Base-by-base conservation (phyloP, 306 rosid species). In the Astragalus membranaceus region DNA sequence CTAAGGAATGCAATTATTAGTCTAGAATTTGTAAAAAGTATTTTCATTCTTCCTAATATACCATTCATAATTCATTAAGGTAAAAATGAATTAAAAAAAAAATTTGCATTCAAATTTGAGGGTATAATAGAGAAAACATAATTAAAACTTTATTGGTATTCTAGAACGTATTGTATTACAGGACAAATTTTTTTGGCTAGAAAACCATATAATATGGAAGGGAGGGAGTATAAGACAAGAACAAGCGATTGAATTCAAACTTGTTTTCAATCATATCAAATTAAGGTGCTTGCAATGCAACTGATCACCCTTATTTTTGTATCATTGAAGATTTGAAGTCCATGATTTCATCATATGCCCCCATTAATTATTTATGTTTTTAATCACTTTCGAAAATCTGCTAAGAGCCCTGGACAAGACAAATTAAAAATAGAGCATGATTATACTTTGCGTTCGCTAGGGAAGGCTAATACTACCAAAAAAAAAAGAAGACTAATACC, bases 251-350 rank as follows among this genome's bases (percentile, higher is more conserved):
- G 4, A 39, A 17, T 39, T 48, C 61, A 20, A 20, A 66, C 79
- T 6, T 35, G 11, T 26, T 64, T 51, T 50, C 47, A 10, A 48
- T 60, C 60, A 57, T 3, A 36, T 55, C 42, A 37, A 58, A 26
- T 26, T 26, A 26, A 49, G 11, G 35, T 49, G 42, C 42, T 12
- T 49, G 42, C 9, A 13, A 36, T n/a, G 39, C 43, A 32, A 42
- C 35, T 52, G 17, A 33, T 13, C 8, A 57, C 23, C 23, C 56
- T 47, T 57, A 55, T 46, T 56, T 75, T 56, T 75, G 55, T 46
- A 54, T 50, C 16, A 41, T 44, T 36, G 68, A 70, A 77, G 66
- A 26, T 62, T 44, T 36, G 68, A 70, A 77, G 66, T 36, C 68
- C 64, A 77, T 13, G 77, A 42, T 54, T 63, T 70, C 30, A 53